Evolutionary conservation across 768 basidiomycete species (phyloP).

Genomic region (Cubamyces sp.): DNA sequence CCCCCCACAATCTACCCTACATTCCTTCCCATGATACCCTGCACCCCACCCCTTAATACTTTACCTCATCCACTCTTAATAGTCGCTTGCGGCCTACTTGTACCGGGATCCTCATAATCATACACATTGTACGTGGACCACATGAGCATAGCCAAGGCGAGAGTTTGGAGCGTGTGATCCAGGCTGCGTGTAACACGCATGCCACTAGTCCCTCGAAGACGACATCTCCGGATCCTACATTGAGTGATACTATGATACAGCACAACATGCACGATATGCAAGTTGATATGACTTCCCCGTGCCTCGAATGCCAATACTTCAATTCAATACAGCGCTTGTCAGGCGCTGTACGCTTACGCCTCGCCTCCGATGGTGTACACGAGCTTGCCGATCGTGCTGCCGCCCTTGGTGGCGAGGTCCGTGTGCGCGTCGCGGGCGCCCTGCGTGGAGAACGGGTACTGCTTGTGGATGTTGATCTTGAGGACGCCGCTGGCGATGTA

Average conservation of each 20-base stretch:
- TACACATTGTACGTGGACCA: no score
- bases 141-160: no score
- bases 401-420: conserved; percentile 60
- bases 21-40: not conserved
- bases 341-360: conserved; percentile 7
- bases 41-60: not conserved
- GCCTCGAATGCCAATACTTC: not conserved
- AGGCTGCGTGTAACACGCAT: no score
- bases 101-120: no score
- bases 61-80: not conserved
- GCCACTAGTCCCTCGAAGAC: no score
- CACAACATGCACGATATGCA: no score
- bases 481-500: conserved; percentile 59
- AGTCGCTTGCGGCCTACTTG: no score
- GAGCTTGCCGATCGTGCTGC: conserved; percentile 86
- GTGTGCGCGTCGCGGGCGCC: conserved; percentile 74
- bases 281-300: no score
- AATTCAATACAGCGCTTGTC: not conserved
- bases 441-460: conserved; percentile 81
- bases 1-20: not conserved
- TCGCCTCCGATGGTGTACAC: conserved; percentile 62
- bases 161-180: no score
- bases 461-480: conserved; percentile 69
- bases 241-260: no score
- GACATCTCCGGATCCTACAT: no score